These are phyloP conservation scores for Blastobotrys peoriensis DNA, from an alignment of 805 yeast genomes.

Conservation along the genomic window DNA sequence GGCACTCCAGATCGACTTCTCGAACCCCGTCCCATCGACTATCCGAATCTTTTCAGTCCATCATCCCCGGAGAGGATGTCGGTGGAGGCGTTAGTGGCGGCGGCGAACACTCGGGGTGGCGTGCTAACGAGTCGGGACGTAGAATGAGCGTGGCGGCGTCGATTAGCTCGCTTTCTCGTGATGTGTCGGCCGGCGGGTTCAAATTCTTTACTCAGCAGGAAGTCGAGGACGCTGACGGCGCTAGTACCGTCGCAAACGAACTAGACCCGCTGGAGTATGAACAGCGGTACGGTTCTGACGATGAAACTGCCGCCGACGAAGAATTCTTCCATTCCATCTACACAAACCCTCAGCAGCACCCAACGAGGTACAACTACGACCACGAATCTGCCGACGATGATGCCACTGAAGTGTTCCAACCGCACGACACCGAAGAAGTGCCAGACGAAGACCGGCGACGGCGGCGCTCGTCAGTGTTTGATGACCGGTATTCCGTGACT, in stretches of 20 bases:
- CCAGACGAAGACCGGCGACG: constrained; percentile 2
- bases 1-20: constrained; percentile 18
- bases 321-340: constrained; percentile 9
- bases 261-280: constrained; percentile 29
- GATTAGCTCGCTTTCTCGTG: background rate
- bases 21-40: constrained; percentile 7
- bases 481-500: constrained; percentile 2
- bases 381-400: constrained; percentile 4
- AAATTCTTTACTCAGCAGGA: constrained; percentile 79
- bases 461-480: constrained; percentile 17
- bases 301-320: constrained; percentile 32
- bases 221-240: constrained; percentile 80
- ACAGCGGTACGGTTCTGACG: constrained; percentile 17
- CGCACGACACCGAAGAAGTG: constrained; percentile 8
- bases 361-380: constrained; percentile 8
- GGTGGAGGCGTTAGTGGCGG: background rate
- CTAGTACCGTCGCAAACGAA: constrained; percentile 56
- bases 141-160: constrained; percentile 14
- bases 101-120: constrained; percentile 6
- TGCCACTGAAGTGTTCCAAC: constrained; percentile 6
- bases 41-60: too few relatives aligned
- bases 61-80: constrained; percentile 4
- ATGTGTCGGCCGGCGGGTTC: constrained; percentile 39
- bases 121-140: background rate
- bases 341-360: constrained; percentile 11